These are phyloP conservation scores for Paulownia fortunei DNA, from an alignment of 257 asterid genomes.

Conservation along the genomic window DNA sequence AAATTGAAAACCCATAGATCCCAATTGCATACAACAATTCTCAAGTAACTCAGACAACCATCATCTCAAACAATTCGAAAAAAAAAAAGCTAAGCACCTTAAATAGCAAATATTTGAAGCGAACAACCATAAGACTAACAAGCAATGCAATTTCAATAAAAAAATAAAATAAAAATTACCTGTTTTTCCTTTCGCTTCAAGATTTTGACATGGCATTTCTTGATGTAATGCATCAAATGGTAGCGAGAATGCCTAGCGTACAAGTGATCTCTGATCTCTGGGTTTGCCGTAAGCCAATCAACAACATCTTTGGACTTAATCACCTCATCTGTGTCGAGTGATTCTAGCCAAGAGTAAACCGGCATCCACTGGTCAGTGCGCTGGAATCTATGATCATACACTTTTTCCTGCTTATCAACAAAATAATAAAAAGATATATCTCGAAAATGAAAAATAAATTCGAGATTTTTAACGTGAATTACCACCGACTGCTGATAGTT, in stretches of 20 bases:
- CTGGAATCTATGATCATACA: slow-evolving; percentile 87
- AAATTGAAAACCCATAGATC: not conserved
- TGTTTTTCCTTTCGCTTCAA: slow-evolving; percentile 81
- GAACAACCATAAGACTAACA: not conserved
- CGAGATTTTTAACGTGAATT: not conserved
- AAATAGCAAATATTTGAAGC: not conserved
- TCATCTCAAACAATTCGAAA: not conserved
- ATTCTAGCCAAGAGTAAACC: slow-evolving; percentile 87
- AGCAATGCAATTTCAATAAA: not conserved
- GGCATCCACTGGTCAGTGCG: slow-evolving; percentile 99
- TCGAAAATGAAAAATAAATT: not conserved
- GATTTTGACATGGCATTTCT: slow-evolving; percentile 91
- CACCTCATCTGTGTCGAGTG: slow-evolving; percentile 77
- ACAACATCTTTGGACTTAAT: slow-evolving; percentile 79
- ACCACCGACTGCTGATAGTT: slow-evolving; percentile 35
- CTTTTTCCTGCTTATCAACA: slow-evolving; percentile 34
- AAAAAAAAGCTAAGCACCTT: not conserved
- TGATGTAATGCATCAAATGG: slow-evolving; percentile 92
- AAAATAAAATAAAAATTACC: slow-evolving; percentile 38
- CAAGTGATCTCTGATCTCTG: slow-evolving; percentile 74
- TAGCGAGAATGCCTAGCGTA: slow-evolving; percentile 88
- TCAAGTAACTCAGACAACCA: not conserved
- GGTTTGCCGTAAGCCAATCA: slow-evolving; percentile 82
- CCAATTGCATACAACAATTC: not conserved
- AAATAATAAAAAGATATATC: not conserved